Base-by-base conservation (phyloP, 2,329 filamentous ascomycete genomes). In the Aplosporella prunicola region DNA sequence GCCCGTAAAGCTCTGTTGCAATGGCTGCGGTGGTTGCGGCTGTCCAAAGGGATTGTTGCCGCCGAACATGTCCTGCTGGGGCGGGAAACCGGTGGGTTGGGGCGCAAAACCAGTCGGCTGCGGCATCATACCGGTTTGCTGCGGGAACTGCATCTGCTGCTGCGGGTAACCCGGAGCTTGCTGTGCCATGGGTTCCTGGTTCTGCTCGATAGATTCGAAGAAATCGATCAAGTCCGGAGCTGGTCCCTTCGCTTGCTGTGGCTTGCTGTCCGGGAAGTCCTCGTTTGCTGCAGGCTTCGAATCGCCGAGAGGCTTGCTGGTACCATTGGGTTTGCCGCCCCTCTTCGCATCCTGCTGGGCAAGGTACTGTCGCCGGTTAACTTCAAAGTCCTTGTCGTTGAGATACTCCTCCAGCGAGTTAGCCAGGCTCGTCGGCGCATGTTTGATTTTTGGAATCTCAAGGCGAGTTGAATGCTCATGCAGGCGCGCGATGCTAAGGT, bases 371-470 rank as follows among this genome's bases (percentile, higher is more conserved):
- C 87, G 72, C 44, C 91, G 75, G 50, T 96, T 91, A 39, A 88
- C 74, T 50, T 98, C 91, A 51, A 98, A 98, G 58, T 98, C 91
- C 3, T 86, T 79, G 52, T 98, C 91, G 45, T 88, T 80, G 30
- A 98, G 67, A 55, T 98, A 96, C 49, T 98, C 91, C 57, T 96
- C 87, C 17, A 98, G 71, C 39, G 93, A 86, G 17, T 80, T 80
- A 11, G 85, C 84, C 35, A 98, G 64, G 54, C 91, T 93, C 1
- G 93, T 88, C 1, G 91, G 93, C 5, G 91, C 91, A 57, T 98
- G 91, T 65, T 95, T 96, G 47, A 98, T 72, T 65, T 94, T 95
- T 8, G 91, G 91, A 6, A 98, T 93, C 53, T 95, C 86, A 25
- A 98, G 74, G 43, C 89, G 73, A 5, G 91, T 98, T 45, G 88